phyloP scores from a whole-genome alignment of 176 grass and related monocot species.

The Paspalum notatum region DNA sequence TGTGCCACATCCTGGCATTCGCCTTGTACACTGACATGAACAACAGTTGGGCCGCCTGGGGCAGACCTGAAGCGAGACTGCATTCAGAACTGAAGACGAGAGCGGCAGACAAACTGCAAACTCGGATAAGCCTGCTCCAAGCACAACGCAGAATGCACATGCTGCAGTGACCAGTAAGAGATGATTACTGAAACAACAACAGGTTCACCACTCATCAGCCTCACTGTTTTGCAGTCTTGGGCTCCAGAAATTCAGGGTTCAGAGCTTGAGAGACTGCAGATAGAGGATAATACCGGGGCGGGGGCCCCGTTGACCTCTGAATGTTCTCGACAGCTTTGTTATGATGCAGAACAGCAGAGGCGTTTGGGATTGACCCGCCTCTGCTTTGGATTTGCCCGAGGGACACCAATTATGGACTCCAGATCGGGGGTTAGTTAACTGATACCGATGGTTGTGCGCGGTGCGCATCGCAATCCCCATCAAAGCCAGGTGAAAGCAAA shows the following conservation, averaged over 20 bases:
- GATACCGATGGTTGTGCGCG: conserved; percentile 48
- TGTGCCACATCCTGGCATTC: too few relatives aligned
- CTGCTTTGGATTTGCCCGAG: conserved; percentile 27
- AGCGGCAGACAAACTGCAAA: background rate
- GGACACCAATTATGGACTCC: conserved; percentile 43
- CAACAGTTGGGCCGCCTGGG: too few relatives aligned
- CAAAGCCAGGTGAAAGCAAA: conserved; percentile 45
- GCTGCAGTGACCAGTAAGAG: background rate
- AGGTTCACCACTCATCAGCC: background rate
- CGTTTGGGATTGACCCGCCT: conserved; percentile 23
- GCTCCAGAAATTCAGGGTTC: background rate
- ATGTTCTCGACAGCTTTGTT: background rate
- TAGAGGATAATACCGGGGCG: background rate
- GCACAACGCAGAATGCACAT: background rate
- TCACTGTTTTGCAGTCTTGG: too few relatives aligned
- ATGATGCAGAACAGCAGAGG: background rate
- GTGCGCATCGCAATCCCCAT: conserved; percentile 49
- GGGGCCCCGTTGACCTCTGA: background rate
- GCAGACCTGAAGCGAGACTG: background rate
- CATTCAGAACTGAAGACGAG: conserved; percentile 26
- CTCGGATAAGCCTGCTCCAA: conserved; percentile 5
- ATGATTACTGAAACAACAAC: background rate
- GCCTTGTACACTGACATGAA: too few relatives aligned
- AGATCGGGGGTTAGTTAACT: conserved; percentile 46
- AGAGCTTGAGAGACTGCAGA: background rate